Evolutionary conservation across 352 stramenopile genomes (phyloP).

Genomic region (Pythium pectinolyticum): DNA sequence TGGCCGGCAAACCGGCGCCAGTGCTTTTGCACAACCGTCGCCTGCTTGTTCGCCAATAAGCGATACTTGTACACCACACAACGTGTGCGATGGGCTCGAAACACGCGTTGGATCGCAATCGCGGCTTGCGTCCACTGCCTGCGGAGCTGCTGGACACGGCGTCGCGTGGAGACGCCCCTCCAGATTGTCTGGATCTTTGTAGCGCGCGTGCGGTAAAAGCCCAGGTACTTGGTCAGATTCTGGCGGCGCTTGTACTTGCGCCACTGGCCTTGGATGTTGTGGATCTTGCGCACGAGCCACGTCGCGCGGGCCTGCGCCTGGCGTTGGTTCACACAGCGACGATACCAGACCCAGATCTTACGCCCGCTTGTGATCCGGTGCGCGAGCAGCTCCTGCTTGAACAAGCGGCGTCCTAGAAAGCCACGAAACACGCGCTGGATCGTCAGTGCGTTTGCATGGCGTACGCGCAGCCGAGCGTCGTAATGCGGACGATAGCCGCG

Average conservation of each 20-base stretch:
- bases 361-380: constrained; percentile 14
- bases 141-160: constrained; percentile 29
- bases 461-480: constrained; percentile 27
- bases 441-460: constrained; percentile 28
- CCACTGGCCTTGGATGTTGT: constrained; percentile 62
- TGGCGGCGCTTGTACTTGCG: constrained; percentile 37
- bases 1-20: constrained; percentile 35
- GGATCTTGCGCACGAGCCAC: constrained; percentile 55
- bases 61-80: constrained; percentile 35
- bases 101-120: constrained; percentile 44
- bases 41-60: constrained; percentile 20
- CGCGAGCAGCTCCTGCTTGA: constrained; percentile 27
- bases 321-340: constrained; percentile 35
- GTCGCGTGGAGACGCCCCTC: constrained; percentile 40
- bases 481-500: constrained; percentile 40
- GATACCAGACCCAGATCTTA: constrained; percentile 59
- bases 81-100: constrained; percentile 37
- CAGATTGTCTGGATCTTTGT: constrained; percentile 52
- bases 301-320: constrained; percentile 35
- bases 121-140: constrained; percentile 35
- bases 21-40: constrained; percentile 41
- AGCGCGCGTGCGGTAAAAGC: constrained; percentile 33
- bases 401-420: constrained; percentile 27
- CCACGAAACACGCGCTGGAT: constrained; percentile 64
- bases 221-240: constrained; percentile 41